Conservation (phyloP, 2,329 filamentous ascomycete species). For the Laburnicola sp. region DNA sequence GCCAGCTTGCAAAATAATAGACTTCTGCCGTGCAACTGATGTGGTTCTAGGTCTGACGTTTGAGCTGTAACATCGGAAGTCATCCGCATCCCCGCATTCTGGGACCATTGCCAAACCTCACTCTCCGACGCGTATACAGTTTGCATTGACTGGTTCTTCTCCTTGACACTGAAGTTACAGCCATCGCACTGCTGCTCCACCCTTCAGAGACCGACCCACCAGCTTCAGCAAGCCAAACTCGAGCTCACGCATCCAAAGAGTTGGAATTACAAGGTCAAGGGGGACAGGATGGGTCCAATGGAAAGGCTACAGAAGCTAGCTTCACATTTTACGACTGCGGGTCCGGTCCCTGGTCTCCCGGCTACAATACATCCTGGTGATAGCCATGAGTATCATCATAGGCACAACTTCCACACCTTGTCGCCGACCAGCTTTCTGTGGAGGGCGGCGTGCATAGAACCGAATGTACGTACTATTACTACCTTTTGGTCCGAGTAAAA, state of each 20-base stretch:
- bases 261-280: not conserved
- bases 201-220: not conserved
- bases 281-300: slow-evolving; percentile 7
- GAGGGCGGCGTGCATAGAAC: slow-evolving; percentile 85
- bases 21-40: no score
- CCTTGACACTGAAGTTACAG: not conserved
- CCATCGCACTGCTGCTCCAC: not conserved
- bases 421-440: slow-evolving; percentile 87
- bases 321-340: slow-evolving; percentile 42
- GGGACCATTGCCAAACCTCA: not conserved
- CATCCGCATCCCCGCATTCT: slow-evolving; percentile 4
- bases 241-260: not conserved
- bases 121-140: not conserved
- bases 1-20: not conserved
- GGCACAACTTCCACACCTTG: slow-evolving; percentile 71
- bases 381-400: slow-evolving; percentile 49
- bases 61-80: not conserved
- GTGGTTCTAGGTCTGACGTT: not conserved
- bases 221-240: not conserved
- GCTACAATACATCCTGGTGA: slow-evolving; percentile 37
- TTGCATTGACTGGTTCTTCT: no score
- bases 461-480: slow-evolving; percentile 58
- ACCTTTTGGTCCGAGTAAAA: not conserved
- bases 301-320: slow-evolving; percentile 44
- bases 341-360: slow-evolving; percentile 26